Evolutionary conservation across 2,329 filamentous ascomycete genomes (phyloP).

Genomic region (Fusarium anthophilum): DNA sequence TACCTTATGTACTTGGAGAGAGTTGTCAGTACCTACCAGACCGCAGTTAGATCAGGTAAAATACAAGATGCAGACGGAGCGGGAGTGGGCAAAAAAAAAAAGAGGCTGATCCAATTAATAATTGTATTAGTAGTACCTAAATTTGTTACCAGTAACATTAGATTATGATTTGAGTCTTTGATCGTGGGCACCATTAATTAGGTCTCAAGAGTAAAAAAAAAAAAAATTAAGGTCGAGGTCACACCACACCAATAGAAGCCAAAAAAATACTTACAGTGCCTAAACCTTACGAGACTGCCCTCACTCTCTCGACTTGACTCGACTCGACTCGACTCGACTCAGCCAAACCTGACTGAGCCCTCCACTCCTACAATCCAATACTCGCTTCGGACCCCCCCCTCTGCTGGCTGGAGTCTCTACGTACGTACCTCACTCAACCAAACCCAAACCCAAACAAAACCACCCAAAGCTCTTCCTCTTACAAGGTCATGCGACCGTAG

Average conservation of each 20-base stretch:
- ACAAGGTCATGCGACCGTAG: conserved; percentile 53
- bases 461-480: conserved; percentile 38
- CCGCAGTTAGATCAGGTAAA: neutral
- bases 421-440: neutral
- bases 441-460: conserved; percentile 2
- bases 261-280: conserved; percentile 23
- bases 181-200: conserved; percentile 29
- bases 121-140: neutral
- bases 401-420: conserved; percentile 7
- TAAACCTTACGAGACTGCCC: neutral
- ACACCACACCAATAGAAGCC: conserved; percentile 32
- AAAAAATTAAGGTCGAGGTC: neutral
- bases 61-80: neutral
- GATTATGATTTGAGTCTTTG: neutral
- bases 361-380: conserved; percentile 4
- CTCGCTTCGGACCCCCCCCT: neutral
- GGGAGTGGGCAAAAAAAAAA: neutral
- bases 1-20: neutral
- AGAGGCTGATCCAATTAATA: neutral
- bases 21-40: neutral
- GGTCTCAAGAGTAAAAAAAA: neutral
- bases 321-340: neutral
- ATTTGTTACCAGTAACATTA: neutral
- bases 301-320: neutral
- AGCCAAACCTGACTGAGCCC: conserved; percentile 18